Conservation (phyloP, 352 stramenopile genomes). For the Pythium volutum region DNA sequence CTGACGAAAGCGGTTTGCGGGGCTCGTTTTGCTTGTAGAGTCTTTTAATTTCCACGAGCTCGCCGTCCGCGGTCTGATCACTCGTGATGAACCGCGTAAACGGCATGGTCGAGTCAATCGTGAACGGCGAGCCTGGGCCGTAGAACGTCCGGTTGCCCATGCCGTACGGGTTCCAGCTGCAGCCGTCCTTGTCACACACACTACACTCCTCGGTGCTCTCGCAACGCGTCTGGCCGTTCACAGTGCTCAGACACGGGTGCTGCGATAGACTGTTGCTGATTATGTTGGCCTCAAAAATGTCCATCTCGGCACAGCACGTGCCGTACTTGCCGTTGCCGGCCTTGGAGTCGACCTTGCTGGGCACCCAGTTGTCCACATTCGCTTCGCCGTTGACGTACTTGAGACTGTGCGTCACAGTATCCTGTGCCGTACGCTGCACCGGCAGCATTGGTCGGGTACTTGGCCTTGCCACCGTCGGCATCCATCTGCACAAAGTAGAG, state of each 20-base stretch:
- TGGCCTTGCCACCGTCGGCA: slow-evolving; percentile 42
- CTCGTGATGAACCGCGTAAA: slow-evolving; percentile 67
- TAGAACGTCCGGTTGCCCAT: slow-evolving; percentile 71
- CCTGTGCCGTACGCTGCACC: slow-evolving; percentile 65
- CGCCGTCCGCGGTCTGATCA: slow-evolving; percentile 44
- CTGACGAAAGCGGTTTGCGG: no score
- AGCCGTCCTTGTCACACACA: slow-evolving; percentile 75
- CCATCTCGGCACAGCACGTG: slow-evolving; percentile 59
- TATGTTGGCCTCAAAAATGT: slow-evolving; percentile 34
- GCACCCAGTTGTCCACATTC: slow-evolving; percentile 56
- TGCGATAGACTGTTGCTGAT: slow-evolving; percentile 24
- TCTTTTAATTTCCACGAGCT: slow-evolving; percentile 65
- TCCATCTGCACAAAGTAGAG: slow-evolving; percentile 76
- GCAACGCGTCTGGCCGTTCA: slow-evolving; percentile 37
- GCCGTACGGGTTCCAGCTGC: slow-evolving; percentile 69
- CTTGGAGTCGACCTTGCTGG: slow-evolving; percentile 30
- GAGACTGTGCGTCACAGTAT: slow-evolving; percentile 71
- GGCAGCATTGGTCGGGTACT: slow-evolving; percentile 46
- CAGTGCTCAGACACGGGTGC: slow-evolving; percentile 41
- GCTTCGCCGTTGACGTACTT: slow-evolving; percentile 80
- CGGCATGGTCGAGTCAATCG: slow-evolving; percentile 53
- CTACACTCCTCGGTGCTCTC: slow-evolving; percentile 41
- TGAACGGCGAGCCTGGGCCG: slow-evolving; percentile 44
- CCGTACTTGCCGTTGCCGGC: slow-evolving; percentile 54
- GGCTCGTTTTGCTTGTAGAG: slow-evolving; percentile 71